Conservation (phyloP, 2,329 filamentous ascomycete genomes). For the Colletotrichum sp. region DNA sequence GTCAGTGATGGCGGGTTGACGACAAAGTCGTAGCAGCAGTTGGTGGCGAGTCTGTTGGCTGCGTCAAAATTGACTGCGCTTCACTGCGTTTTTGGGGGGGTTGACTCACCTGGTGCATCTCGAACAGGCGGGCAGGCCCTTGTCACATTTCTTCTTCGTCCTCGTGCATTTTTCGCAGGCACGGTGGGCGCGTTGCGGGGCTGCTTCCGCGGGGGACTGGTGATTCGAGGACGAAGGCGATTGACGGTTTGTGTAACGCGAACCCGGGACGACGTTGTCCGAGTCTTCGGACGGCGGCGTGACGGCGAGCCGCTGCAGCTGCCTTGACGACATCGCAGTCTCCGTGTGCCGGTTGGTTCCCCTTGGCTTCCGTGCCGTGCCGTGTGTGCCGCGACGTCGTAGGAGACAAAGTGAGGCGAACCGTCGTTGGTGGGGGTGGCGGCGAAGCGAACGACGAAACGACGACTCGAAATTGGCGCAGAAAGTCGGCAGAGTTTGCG, state of each 20-base stretch:
- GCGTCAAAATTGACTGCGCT: neutral
- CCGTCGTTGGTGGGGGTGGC: neutral
- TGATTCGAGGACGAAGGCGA: constrained; percentile 4
- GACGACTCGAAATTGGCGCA: neutral
- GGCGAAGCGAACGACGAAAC: neutral
- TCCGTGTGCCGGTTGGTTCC: neutral
- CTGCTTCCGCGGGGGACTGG: neutral
- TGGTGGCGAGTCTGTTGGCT: constrained; percentile 20
- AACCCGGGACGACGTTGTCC: constrained; percentile 11
- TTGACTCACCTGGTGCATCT: constrained; percentile 35
- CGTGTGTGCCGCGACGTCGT: neutral
- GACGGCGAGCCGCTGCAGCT: constrained; percentile 11
- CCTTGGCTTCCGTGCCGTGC: neutral
- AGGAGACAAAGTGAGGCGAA: neutral
- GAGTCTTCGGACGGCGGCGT: constrained; percentile 19
- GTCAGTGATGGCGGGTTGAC: constrained; percentile 38
- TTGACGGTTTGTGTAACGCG: constrained; percentile 3
- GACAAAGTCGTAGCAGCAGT: constrained; percentile 40
- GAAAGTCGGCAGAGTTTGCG: neutral
- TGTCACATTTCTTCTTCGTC: constrained; percentile 44
- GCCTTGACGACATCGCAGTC: constrained; percentile 9
- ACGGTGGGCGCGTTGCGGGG: constrained; percentile 35
- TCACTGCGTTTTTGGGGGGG: neutral
- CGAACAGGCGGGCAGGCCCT: constrained; percentile 38
- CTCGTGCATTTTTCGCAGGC: constrained; percentile 42